These are phyloP conservation scores for Cladosporium sp. DNA, from an alignment of 2,329 filamentous ascomycete species.

Conservation along the genomic window DNA sequence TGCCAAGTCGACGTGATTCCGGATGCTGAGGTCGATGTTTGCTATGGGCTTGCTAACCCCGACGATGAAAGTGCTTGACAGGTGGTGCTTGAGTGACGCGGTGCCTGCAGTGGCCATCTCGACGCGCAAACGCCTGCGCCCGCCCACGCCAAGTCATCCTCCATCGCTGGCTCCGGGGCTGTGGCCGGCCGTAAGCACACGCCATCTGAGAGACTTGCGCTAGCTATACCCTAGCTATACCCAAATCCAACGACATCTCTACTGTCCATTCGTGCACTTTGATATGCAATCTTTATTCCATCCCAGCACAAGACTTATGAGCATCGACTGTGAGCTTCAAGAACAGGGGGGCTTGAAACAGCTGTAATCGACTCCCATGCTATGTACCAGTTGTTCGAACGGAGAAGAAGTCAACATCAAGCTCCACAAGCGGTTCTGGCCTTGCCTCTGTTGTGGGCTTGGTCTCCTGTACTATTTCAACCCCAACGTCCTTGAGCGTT, in stretches of 20 bases:
- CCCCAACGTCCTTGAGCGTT: too few relatives aligned
- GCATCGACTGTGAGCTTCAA: too few relatives aligned
- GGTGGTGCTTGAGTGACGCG: background rate
- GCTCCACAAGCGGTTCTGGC: too few relatives aligned
- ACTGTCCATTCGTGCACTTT: background rate
- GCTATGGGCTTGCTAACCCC: background rate
- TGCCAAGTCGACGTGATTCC: background rate
- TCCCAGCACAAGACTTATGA: too few relatives aligned
- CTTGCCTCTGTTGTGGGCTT: too few relatives aligned
- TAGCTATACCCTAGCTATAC: slow-evolving; percentile 8
- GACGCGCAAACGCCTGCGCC: background rate
- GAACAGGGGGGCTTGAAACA: too few relatives aligned
- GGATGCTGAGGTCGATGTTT: background rate
- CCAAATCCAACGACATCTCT: slow-evolving; percentile 5
- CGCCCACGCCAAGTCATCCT: slow-evolving; percentile 2
- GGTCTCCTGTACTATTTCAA: too few relatives aligned
- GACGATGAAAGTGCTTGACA: background rate
- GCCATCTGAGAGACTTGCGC: background rate
- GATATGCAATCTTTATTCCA: too few relatives aligned
- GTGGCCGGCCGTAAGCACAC: background rate
- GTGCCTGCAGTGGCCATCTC: background rate
- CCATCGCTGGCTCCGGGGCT: background rate
- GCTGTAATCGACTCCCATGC: too few relatives aligned
- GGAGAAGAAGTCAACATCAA: too few relatives aligned
- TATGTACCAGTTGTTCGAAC: too few relatives aligned